Evolutionary conservation across 805 yeast species (phyloP).

Genomic region (Nakazawaea molendinolei): DNA sequence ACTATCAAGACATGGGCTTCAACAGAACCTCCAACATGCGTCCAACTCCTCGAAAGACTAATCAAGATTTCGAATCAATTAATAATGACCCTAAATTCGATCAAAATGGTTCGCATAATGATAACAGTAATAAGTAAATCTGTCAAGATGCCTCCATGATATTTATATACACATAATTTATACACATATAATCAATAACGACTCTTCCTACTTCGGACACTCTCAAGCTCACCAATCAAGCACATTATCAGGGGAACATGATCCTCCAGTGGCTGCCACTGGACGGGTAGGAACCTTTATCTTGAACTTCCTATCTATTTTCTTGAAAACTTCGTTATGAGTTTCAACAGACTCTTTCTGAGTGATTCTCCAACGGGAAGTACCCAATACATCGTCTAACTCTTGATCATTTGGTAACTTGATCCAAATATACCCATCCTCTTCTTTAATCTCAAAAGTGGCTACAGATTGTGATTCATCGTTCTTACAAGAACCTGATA

Average conservation of each 20-base stretch:
- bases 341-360: slow-evolving; percentile 17
- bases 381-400: slow-evolving; percentile 28
- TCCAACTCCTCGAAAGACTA: no score
- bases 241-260: slow-evolving; percentile 11
- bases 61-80: no score
- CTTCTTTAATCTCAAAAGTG: slow-evolving; percentile 28
- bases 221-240: slow-evolving; percentile 17
- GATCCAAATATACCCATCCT: slow-evolving; percentile 22
- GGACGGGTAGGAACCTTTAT: slow-evolving; percentile 20
- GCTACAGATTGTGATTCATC: slow-evolving; percentile 26
- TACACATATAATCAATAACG: no score
- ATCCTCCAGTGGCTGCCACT: slow-evolving; percentile 10
- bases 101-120: no score
- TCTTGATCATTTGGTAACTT: slow-evolving; percentile 27
- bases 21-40: no score
- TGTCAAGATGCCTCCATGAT: no score
- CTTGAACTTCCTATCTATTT: slow-evolving; percentile 17
- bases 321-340: slow-evolving; percentile 13
- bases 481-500: slow-evolving; percentile 25
- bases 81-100: no score
- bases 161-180: no score
- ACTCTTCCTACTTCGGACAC: no score
- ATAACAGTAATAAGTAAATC: no score
- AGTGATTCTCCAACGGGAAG: slow-evolving; percentile 27
- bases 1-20: no score